A percentile compares a stretch with the other conserved stretches of the same genome.
These are phyloP conservation scores for Talaromyces sp. DNA, from an alignment of 2,329 filamentous ascomycete genomes.

Conservation along the genomic window DNA sequence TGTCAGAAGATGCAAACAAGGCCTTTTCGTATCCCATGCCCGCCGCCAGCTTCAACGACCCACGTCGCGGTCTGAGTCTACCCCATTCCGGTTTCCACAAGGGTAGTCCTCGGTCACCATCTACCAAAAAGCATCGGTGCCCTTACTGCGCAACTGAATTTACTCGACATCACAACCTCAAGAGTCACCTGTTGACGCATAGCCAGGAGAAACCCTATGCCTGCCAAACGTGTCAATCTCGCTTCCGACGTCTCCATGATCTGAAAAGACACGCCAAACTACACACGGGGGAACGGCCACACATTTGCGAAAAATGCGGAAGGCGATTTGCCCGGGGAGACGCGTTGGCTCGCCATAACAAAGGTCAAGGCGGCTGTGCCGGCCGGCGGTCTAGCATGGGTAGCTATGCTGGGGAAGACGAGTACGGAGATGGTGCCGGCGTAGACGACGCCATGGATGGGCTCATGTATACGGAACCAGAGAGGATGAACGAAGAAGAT, in stretches of 20 bases:
- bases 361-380: conserved; percentile 91
- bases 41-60: conserved; percentile 43
- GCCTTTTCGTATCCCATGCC: conserved; percentile 61
- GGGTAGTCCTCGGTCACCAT: conserved; percentile 61
- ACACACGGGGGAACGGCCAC: conserved; percentile 91
- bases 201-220: conserved; percentile 97
- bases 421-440: conserved; percentile 47
- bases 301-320: conserved; percentile 91
- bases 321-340: conserved; percentile 93
- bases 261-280: conserved; percentile 94
- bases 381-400: conserved; percentile 82
- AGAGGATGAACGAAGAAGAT: conserved; percentile 46
- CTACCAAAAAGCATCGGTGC: conserved; percentile 88
- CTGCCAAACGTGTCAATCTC: conserved; percentile 86
- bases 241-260: conserved; percentile 89
- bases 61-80: conserved; percentile 54
- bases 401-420: conserved; percentile 73
- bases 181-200: conserved; percentile 93
- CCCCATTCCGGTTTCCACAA: conserved; percentile 51
- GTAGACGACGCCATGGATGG: conserved; percentile 58
- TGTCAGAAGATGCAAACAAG: conserved; percentile 39
- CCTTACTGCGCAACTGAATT: conserved; percentile 96
- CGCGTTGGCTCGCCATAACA: conserved; percentile 88
- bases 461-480: conserved; percentile 51
- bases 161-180: conserved; percentile 93